Base-by-base conservation (phyloP, 2,329 filamentous ascomycete species). In the Penicillium sp. region DNA sequence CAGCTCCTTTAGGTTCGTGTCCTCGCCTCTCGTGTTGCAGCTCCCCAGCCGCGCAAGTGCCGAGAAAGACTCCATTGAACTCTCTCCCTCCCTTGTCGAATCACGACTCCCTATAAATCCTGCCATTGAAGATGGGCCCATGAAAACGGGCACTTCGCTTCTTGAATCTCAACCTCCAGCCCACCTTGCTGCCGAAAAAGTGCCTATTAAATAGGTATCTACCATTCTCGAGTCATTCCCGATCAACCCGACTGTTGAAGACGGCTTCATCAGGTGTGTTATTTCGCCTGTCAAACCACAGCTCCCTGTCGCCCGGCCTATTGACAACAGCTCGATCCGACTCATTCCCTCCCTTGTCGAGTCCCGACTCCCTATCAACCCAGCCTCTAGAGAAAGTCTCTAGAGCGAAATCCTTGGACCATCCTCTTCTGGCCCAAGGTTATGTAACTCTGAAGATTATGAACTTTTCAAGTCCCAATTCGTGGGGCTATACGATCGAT, bases 321-420 rank as follows among this genome's bases (percentile, higher is more conserved):
- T 14, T 44, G 29, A 50, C 46, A 37, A 50, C 37, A 20, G 3
- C 11, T 40, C 37, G 2, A n/a, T 35, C 47, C 23, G 15, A 20
- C 29, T 18, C 23, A 29, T 27, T 6, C 23, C 48, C 18, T 62
- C 55, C 41, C 54, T 63, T 35, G 46, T 54, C 18, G 57, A 55
- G 25, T 63, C 61, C 11, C 56, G 60, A 52, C 53, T 70, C 33
- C 68, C 68, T 12, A 70, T 70, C 54, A 70, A 70, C 37, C 69
- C 69, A 15, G 63, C 64, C 47, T 67, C 65, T 50, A 53, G 55
- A 45, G 57, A 64, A 55, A 56, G 29, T 48, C 35, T 54, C 51
- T 49, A 51, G 49, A 55, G 35, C 58, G 47, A 50, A 53, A 47
- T 51, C 48, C 56, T 33, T 35, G 27, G 20, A 20, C 45, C 31